These are phyloP conservation scores for Terana coerulea DNA, from an alignment of 768 basidiomycete species.

Conservation along the genomic window DNA sequence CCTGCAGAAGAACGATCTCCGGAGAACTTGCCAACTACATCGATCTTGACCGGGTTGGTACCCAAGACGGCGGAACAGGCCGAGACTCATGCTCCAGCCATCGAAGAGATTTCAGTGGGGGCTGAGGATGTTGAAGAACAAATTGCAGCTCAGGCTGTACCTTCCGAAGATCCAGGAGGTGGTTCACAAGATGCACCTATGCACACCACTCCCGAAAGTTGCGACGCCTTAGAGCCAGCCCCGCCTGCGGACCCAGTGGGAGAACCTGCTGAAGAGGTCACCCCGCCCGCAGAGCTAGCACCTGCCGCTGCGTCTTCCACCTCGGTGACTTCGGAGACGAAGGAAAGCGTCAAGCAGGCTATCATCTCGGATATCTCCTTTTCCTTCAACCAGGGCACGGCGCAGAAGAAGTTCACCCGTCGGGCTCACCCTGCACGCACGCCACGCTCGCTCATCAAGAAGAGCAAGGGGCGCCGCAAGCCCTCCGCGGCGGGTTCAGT, in stretches of 20 bases:
- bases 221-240: too few relatives aligned
- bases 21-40: conserved; percentile 14
- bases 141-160: neutral
- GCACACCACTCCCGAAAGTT: neutral
- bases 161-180: neutral
- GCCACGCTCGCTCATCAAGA: conserved; percentile 25
- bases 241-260: neutral
- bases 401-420: conserved; percentile 27
- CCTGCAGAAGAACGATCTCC: conserved; percentile 7
- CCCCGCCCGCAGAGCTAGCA: neutral
- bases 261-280: neutral
- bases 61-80: neutral
- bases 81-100: neutral
- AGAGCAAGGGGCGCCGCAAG: conserved; percentile 21
- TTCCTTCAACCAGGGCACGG: conserved; percentile 26
- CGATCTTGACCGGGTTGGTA: conserved; percentile 23
- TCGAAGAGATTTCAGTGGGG: neutral
- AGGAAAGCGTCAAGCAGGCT: too few relatives aligned
- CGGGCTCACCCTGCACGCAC: conserved; percentile 27
- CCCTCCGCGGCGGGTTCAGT: conserved; percentile 33
- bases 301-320: neutral
- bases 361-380: conserved; percentile 33
- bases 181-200: neutral
- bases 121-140: neutral
- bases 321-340: neutral